Base-by-base conservation (phyloP, 2,329 filamentous ascomycete species). In the Dactylellina parvicollis region DNA sequence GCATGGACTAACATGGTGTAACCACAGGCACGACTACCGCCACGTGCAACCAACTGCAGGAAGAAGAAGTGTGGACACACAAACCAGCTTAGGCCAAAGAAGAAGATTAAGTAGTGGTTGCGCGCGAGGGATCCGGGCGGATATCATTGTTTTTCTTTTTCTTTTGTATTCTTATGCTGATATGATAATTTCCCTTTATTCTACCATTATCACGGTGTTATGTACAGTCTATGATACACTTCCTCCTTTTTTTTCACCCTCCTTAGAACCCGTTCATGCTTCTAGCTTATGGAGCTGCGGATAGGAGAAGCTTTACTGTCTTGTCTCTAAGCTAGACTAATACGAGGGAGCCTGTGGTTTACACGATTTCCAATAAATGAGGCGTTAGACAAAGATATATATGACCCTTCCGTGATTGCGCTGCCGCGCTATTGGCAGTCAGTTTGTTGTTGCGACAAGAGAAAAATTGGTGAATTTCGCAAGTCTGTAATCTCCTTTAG, bases 71-170 rank as follows among this genome's bases (percentile, higher is more conserved):
- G 94, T 86, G 95, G 94, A 77, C 95, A 98, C 90, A 96, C 90
- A 87, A 98, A 98, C 92, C 95, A 99, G 90, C 92, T 99, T 83
- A 92, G 95, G 86, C 95, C 95, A 85, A 99, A 99, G 94, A 99
- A 99, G 93, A 99, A 99, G 94, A 89, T 96, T 83, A 96, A 97
- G 87, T 94, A 90, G 84, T 74, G 61, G 70, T 65, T 74, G 34
- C 55, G 60, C 69, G 61, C 70, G 50, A 62, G 50, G 47, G 32
- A 65, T 28, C 49, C 44, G 40, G 61, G 61, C 47, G 64, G 50
- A 38, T 54, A 56, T 62, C 44, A 36, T 73, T 56, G 26, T 73
- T 60, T 65, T 47, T 52, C 40, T 38, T 46, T 60, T 62, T 44
- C 44, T 44, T 10, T 62, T 50, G 34, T 74, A 55, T 60, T 55